Base-by-base conservation (phyloP, 495 filamentous ascomycete genomes). In the Chaetomium tenue region DNA sequence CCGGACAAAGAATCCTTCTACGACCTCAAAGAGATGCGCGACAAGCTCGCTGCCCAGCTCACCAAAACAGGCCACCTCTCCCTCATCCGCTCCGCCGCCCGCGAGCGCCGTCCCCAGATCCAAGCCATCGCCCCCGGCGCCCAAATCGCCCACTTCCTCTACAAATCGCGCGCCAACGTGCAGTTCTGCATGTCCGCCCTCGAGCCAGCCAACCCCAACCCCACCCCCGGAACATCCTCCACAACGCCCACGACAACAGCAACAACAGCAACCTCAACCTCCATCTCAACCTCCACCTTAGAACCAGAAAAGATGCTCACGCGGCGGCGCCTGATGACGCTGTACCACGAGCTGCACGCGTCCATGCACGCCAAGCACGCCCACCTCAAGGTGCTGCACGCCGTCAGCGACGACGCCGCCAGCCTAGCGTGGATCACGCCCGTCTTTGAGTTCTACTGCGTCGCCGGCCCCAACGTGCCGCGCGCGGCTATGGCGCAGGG, bases 171-270 rank as follows among this genome's bases (percentile, higher is more conserved):
- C 50, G 87, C 87, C 20, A 97, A 98, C 73, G 94, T 98, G 20
- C 94, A 98, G 71, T 98, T 97, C 73, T 87, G 86, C 47, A 96
- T 96, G 91, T 89, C 93, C 18, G 85, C 89, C 0, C 91, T 88
- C 59, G 81, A 87, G 16, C 90, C 92, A 0, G 61, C 33, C 33
- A 37, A 1, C 8, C 33, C 33, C 8, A 37, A 37, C 33, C 8
- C 33, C 5, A 11, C 33, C 33, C 33, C 33, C 33, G 9, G 33
- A 54, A 6, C 51, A 15, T 33, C 60, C 50, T 30, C 59, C 33
- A 12, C 33, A 22, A 39, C 52, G 2, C 23, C 53, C 1, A 8
- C 57, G 55, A 28, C 42, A 13, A n/a, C 44, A 47, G 2, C 53
- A 28, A 1, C 46, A 6, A 6, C 39, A 12, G 39, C 30, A n/a